Evolutionary conservation across 2,329 filamentous ascomycete genomes (phyloP), one percentile per base, ranked within the genome.

Genomic region (Ophiocordyceps camponoti-leonardi): DNA sequence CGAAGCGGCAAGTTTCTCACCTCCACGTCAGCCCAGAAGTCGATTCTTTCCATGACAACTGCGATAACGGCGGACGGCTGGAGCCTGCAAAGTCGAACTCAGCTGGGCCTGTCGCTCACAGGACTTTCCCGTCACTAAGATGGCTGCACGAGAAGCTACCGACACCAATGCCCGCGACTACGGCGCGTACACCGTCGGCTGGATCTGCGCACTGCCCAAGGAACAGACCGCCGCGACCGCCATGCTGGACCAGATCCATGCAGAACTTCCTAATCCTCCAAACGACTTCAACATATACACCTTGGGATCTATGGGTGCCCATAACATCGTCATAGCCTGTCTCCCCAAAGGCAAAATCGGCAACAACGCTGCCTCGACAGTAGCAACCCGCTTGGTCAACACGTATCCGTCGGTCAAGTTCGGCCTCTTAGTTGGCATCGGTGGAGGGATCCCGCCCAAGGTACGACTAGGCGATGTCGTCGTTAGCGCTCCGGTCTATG

Each of bases 281-380:
- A 16, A 51, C 54, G 48, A 49, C 40, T 5, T 33, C 18, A 50
- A 50, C 18, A 28, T 48, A 1, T 61, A 61, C 42, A 55, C 47
- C 0, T 42, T 57, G 1, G 58, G 58, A 11, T 43, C 44, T 6
- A 53, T 63, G 23, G 49, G 53, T 0, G 43, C 42, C 1, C 59
- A 62, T 42, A 58, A 58, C 31, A 54, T 61, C 18, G 55, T 61
- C 13, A 52, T 63, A 23, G 56, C 54, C 1, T 49, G 50, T 42
- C 44, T 63, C 2, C 61, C 61, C 5, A 49, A 53, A n/a, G 59
- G 61, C 0, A 50, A 53, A 31, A 55, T 54, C 28, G 61, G 61
- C 3, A 58, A 44, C 22, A 49, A 42, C 11, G 55, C 58, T 8
- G 60, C 62, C 12, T 50, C 58, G 14, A 46, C 42, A 0, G 56